Percentiles rank a stretch among this genome's conserved stretches.
Conservation (phyloP, 2,329 filamentous ascomycete genomes). For the Colletotrichum sojae region DNA sequence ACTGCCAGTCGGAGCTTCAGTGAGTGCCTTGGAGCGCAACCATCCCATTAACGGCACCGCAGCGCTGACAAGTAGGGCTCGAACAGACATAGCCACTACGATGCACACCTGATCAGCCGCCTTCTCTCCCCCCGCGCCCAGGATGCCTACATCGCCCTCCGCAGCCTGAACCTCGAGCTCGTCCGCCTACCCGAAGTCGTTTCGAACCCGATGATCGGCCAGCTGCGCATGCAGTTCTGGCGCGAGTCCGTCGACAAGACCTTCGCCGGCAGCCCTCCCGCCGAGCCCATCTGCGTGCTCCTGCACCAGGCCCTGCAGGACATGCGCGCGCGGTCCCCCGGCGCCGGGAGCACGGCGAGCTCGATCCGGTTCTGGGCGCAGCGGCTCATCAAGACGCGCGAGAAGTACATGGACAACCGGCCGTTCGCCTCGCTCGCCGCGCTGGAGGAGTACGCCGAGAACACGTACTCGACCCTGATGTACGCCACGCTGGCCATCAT, state of each 20-base stretch:
- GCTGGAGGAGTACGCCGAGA: constrained; percentile 91
- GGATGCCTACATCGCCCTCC: constrained; percentile 90
- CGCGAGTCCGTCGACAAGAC: constrained; percentile 85
- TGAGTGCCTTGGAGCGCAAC: constrained; percentile 46
- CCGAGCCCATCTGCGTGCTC: constrained; percentile 91
- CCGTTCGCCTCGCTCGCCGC: constrained; percentile 81
- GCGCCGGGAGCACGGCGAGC: constrained; percentile 52
- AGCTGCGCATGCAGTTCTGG: constrained; percentile 96
- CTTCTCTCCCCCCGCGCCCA: constrained; percentile 83
- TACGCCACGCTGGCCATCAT: constrained; percentile 88
- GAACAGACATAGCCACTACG: constrained; percentile 85
- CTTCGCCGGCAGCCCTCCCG: constrained; percentile 83
- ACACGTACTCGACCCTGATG: constrained; percentile 92
- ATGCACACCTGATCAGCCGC: constrained; percentile 87
- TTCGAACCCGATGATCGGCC: constrained; percentile 87
- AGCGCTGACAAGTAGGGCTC: not conserved
- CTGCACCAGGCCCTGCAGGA: constrained; percentile 80
- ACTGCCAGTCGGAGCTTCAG: constrained; percentile 69
- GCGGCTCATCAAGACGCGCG: constrained; percentile 84
- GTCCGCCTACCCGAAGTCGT: constrained; percentile 91
- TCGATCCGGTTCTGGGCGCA: constrained; percentile 80
- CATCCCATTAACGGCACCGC: not conserved
- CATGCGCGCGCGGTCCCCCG: constrained; percentile 61
- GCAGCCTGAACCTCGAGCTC: constrained; percentile 93
- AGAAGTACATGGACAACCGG: constrained; percentile 86